Evolutionary conservation across 2,329 filamentous ascomycete genomes (phyloP).

Genomic region (Aspergillus pseudotamarii): DNA sequence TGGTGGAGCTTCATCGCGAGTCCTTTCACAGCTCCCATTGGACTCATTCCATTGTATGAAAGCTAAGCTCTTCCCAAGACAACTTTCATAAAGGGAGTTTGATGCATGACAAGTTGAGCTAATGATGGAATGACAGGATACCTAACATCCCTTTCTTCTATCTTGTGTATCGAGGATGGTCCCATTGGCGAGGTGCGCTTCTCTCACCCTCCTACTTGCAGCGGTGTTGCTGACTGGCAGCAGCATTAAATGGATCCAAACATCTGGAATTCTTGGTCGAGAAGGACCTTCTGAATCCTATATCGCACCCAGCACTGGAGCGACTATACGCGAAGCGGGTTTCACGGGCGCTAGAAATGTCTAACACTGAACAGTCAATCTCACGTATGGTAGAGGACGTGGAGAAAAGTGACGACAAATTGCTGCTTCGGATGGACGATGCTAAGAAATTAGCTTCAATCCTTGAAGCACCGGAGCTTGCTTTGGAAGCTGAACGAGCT

Average conservation of each 20-base stretch:
- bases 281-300: slow-evolving; percentile 68
- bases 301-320: slow-evolving; percentile 71
- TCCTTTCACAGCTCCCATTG: slow-evolving; percentile 82
- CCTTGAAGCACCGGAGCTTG: slow-evolving; percentile 69
- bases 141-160: slow-evolving; percentile 98
- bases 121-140: slow-evolving; percentile 57
- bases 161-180: slow-evolving; percentile 84
- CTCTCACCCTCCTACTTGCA: neutral
- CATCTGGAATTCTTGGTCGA: slow-evolving; percentile 81
- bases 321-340: slow-evolving; percentile 65
- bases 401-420: slow-evolving; percentile 48
- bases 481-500: slow-evolving; percentile 73
- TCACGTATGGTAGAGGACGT: slow-evolving; percentile 37
- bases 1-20: slow-evolving; percentile 80
- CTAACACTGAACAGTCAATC: slow-evolving; percentile 30
- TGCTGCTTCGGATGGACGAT: slow-evolving; percentile 50
- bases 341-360: slow-evolving; percentile 33
- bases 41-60: slow-evolving; percentile 79
- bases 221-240: slow-evolving; percentile 22
- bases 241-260: slow-evolving; percentile 77
- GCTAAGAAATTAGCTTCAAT: slow-evolving; percentile 62
- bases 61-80: neutral
- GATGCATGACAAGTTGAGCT: neutral
- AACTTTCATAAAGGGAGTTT: neutral
- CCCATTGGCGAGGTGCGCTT: slow-evolving; percentile 71